These are phyloP conservation scores for Collybia nuda DNA, from an alignment of 768 basidiomycete species.

Conservation along the genomic window DNA sequence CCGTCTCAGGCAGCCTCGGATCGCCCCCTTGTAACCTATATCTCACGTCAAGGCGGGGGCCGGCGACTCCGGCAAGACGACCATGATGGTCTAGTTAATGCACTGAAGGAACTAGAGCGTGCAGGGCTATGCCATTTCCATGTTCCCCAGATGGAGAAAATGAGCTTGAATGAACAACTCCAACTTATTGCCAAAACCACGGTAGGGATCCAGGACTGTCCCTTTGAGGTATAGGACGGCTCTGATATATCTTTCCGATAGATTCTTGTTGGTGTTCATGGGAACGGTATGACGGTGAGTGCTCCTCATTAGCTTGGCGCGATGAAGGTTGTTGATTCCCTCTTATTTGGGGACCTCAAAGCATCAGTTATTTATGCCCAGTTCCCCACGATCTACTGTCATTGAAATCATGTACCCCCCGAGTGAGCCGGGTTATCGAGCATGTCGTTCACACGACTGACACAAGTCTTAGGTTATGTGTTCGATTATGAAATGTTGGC, in stretches of 20 bases:
- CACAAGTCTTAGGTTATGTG: constrained; percentile 25
- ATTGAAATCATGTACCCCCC: constrained; percentile 67
- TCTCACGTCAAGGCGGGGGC: constrained; percentile 54
- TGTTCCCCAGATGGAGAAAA: constrained; percentile 32
- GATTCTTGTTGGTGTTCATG: constrained; percentile 67
- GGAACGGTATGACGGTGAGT: constrained; percentile 63
- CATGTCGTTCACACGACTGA: neutral
- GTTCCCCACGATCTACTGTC: constrained; percentile 57
- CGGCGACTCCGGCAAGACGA: constrained; percentile 42
- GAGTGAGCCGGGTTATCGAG: constrained; percentile 32
- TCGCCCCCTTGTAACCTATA: constrained; percentile 50
- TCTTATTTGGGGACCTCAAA: too few species aligned
- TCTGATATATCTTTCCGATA: constrained; percentile 16
- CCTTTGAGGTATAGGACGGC: neutral
- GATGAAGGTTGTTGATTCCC: neutral
- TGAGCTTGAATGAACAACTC: constrained; percentile 65
- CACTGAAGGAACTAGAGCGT: constrained; percentile 45
- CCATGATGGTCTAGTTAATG: constrained; percentile 47
- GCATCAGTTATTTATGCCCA: constrained; percentile 71
- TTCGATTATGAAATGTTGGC: constrained; percentile 46
- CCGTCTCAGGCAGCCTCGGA: constrained; percentile 11
- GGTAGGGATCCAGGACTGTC: constrained; percentile 36
- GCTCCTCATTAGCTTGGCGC: neutral
- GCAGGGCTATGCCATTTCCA: constrained; percentile 55
- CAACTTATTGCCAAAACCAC: constrained; percentile 60